Conservation (phyloP, 2,329 filamentous ascomycete species). For the Hortaea werneckii region DNA sequence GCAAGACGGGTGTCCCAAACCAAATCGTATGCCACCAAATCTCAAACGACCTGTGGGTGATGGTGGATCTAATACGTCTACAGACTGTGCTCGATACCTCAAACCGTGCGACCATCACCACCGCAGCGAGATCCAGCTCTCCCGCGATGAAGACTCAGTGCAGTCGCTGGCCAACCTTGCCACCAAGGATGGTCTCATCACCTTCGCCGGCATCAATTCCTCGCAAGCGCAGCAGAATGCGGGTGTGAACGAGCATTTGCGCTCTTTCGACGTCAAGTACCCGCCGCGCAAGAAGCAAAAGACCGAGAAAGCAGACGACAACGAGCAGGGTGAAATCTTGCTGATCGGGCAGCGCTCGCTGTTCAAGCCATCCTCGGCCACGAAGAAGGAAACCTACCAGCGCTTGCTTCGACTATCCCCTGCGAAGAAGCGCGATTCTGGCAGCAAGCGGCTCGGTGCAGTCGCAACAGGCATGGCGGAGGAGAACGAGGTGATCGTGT, state of each 20-base stretch:
- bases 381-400: slow-evolving; percentile 50
- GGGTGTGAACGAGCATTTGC: slow-evolving; percentile 75
- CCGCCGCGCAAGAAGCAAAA: slow-evolving; percentile 37
- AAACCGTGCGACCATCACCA: slow-evolving; percentile 52
- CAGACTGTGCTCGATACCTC: slow-evolving; percentile 65
- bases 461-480: slow-evolving; percentile 66
- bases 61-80: background rate
- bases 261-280: slow-evolving; percentile 57
- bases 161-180: slow-evolving; percentile 65
- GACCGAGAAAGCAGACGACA: slow-evolving; percentile 26
- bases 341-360: slow-evolving; percentile 42
- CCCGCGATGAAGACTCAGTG: slow-evolving; percentile 78
- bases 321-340: slow-evolving; percentile 29
- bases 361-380: slow-evolving; percentile 35
- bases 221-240: slow-evolving; percentile 59
- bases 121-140: slow-evolving; percentile 64
- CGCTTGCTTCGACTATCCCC: slow-evolving; percentile 48
- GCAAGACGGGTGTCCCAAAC: slow-evolving; percentile 72
- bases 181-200: slow-evolving; percentile 44
- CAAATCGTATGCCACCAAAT: slow-evolving; percentile 46
- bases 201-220: slow-evolving; percentile 74
- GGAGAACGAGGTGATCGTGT: slow-evolving; percentile 68
- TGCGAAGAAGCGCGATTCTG: slow-evolving; percentile 39
- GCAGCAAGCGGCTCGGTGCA: slow-evolving; percentile 58
- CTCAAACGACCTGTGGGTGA: no score